Evolutionary conservation across 306 rosid species (phyloP).

Genomic region (Fragaria vesca): DNA sequence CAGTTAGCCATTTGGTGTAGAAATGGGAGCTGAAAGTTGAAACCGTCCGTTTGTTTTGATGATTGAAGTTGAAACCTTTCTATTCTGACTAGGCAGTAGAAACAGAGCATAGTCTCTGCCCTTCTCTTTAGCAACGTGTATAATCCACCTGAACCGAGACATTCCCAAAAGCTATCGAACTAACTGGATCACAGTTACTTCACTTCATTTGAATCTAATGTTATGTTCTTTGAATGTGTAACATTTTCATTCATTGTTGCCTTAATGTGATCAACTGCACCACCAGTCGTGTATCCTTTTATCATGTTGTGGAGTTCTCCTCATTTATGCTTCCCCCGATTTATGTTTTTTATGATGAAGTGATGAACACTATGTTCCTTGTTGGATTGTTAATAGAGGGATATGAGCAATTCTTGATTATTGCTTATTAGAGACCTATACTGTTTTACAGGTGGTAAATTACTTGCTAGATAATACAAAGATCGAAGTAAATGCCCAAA

Average conservation of each 20-base stretch:
- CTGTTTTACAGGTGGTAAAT: conserved; percentile 22
- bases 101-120: not conserved
- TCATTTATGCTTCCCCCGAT: not conserved
- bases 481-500: conserved; percentile 30
- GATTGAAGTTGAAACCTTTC: not conserved
- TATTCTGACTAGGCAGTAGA: not conserved
- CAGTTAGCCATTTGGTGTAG: not conserved
- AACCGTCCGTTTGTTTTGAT: not conserved
- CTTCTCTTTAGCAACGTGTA: not conserved
- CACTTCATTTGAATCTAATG: too few relatives aligned
- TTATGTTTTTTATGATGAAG: not conserved
- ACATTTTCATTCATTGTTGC: not conserved
- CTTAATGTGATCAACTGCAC: not conserved
- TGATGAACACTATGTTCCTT: not conserved
- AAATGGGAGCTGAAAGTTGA: not conserved
- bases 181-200: not conserved
- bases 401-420: not conserved
- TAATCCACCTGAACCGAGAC: not conserved
- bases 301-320: not conserved
- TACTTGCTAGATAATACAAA: conserved; percentile 21
- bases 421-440: not conserved
- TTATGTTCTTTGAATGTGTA: too few relatives aligned
- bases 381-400: not conserved
- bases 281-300: too few relatives aligned
- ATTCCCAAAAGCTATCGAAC: not conserved